Evolutionary conservation across 2,329 filamentous ascomycete genomes (phyloP), one percentile per base, ranked within the genome.

Genomic region (Reticulascus tulasneorum): DNA sequence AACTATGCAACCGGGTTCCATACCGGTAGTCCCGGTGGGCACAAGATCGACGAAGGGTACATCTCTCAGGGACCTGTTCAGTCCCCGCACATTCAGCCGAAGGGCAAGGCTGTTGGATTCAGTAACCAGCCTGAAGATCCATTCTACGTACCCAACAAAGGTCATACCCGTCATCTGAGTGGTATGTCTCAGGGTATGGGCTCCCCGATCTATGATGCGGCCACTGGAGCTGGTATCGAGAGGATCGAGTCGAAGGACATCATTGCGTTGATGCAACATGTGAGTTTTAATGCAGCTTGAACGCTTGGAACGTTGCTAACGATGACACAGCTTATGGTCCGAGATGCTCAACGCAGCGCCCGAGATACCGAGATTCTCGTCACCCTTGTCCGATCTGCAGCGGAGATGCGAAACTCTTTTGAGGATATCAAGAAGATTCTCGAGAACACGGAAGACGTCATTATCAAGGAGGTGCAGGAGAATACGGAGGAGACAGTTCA

Each of bases 381-480:
- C 29, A 91, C 93, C 1, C 77, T 98, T 21, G 93, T 98, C 43
- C 84, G 91, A 41, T 90, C 89, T 36, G 91, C 93, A 5, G 84
- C 93, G 10, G 93, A 98, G 63, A 97, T 97, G 90, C 87, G 91
- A 46, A 94, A 86, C 49, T 94, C 88, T 1, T 94, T 97, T 55
- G 87, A 94, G 47, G 90, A 95, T 51, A 86, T 98, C 74, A 96
- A 93, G 69, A 85, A 83, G 46, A 84, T 94, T 54, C 84, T 98
- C 43, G 84, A 85, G 32, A 85, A 94, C 47, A 91, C 94, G 42
- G 91, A 96, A 54, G 86, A 87, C 40, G 77, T 89, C 53, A 85
- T 97, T 53, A 87, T 96, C 61, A 82, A 85, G 24, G 82, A 86
- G 45, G 85, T 86, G n/a, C 83, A 90, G 50, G 85, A 86, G 51